Percentiles rank a stretch among this genome's conserved stretches.
phyloP scores from a whole-genome alignment of 495 filamentous ascomycete species.

The Aspergillus sclerotioniger region DNA sequence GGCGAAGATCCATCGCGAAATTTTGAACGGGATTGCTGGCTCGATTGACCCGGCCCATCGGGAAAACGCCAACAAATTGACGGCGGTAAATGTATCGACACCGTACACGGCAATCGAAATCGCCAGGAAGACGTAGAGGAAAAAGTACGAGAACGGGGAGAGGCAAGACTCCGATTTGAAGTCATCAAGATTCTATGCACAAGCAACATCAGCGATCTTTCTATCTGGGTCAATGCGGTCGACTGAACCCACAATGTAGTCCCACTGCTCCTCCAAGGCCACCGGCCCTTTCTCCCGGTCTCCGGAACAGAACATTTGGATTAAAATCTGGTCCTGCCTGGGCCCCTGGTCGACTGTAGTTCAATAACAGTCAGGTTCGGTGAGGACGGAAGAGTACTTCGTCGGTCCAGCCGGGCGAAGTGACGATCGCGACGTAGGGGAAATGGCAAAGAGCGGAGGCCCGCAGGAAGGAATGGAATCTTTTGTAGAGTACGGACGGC shows the following conservation, averaged over 20 bases:
- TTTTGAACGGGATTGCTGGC: constrained; percentile 64
- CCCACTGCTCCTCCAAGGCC: constrained; percentile 84
- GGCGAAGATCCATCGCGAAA: constrained; percentile 87
- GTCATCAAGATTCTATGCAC: constrained; percentile 75
- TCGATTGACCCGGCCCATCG: constrained; percentile 66
- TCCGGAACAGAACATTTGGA: constrained; percentile 70
- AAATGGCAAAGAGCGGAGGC: constrained; percentile 8
- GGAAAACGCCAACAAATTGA: constrained; percentile 83
- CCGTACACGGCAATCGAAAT: constrained; percentile 82
- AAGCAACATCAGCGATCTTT: constrained; percentile 6
- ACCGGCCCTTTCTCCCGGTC: constrained; percentile 68
- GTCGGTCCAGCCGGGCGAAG: constrained; percentile 46
- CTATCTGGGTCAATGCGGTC: neutral
- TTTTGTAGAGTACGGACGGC: constrained; percentile 12
- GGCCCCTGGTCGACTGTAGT: constrained; percentile 9
- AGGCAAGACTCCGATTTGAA: constrained; percentile 81
- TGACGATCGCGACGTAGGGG: constrained; percentile 21
- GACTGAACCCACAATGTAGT: constrained; percentile 72
- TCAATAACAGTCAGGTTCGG: constrained; percentile 10
- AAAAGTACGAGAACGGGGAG: constrained; percentile 75
- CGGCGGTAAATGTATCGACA: constrained; percentile 87
- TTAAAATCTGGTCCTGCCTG: constrained; percentile 36
- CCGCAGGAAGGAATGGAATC: neutral
- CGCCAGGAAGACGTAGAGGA: constrained; percentile 74
- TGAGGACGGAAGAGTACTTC: constrained; percentile 27